These are phyloP conservation scores for Pichia kudriavzevii DNA, from an alignment of 1,139 yeast genomes.

Conservation along the genomic window DNA sequence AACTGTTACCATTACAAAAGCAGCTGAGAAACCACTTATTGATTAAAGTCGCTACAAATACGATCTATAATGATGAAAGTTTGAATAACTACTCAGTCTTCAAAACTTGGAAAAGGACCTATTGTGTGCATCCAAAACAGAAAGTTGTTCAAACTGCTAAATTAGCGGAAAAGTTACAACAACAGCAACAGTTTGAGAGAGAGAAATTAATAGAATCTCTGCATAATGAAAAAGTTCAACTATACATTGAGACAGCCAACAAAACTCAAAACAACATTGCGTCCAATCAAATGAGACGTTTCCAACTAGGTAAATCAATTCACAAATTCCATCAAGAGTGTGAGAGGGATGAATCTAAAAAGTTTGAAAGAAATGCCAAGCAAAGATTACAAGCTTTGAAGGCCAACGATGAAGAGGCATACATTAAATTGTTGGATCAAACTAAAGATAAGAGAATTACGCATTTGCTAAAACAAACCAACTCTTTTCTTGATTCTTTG, in stretches of 20 bases:
- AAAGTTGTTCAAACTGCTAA: constrained; percentile 41
- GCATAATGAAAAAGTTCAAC: constrained; percentile 40
- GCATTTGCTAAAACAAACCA: constrained; percentile 69
- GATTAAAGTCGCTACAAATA: constrained; percentile 55
- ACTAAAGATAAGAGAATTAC: constrained; percentile 81
- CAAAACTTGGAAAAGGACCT: constrained; percentile 56
- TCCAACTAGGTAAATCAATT: constrained; percentile 23
- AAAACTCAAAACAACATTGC: constrained; percentile 25
- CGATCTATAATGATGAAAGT: constrained; percentile 43
- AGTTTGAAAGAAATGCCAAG: constrained; percentile 68
- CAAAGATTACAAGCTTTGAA: constrained; percentile 82
- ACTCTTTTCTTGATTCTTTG: constrained; percentile 65
- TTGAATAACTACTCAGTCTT: constrained; percentile 59
- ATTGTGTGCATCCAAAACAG: constrained; percentile 65
- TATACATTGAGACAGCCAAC: constrained; percentile 33
- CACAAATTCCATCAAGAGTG: constrained; percentile 33
- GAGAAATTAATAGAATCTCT: constrained; percentile 37
- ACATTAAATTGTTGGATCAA: constrained; percentile 70
- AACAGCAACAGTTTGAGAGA: constrained; percentile 45
- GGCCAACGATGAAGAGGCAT: constrained; percentile 80
- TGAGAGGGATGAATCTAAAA: constrained; percentile 69
- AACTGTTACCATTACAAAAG: constrained; percentile 77
- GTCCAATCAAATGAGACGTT: constrained; percentile 21
- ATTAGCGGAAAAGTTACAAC: constrained; percentile 43
- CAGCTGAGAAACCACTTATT: constrained; percentile 70